Conservation (phyloP, 2,329 filamentous ascomycete species). For the Chaetothyriales sp. region DNA sequence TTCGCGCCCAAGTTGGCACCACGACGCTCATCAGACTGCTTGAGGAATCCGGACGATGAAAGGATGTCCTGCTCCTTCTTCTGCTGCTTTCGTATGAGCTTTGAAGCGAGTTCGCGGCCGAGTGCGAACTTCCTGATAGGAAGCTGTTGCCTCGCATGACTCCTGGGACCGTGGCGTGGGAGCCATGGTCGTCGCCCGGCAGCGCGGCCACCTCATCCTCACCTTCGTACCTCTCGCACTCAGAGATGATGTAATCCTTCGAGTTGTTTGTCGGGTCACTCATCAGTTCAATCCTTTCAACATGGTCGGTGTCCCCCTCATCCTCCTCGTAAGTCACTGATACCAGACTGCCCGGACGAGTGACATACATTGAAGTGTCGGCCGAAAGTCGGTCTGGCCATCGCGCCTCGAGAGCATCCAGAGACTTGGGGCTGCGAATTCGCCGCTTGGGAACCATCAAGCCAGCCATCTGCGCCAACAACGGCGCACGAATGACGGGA, state of each 20-base stretch:
- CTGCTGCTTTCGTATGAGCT: constrained; percentile 13
- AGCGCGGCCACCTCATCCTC: constrained; percentile 17
- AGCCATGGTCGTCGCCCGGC: constrained; percentile 9
- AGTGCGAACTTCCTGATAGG: constrained; percentile 8
- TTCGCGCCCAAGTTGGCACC: constrained; percentile 35
- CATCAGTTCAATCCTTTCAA: constrained; percentile 12
- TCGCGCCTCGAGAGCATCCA: constrained; percentile 22
- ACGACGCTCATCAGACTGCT: constrained; percentile 29
- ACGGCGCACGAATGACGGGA: constrained; percentile 20
- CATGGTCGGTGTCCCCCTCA: constrained; percentile 7
- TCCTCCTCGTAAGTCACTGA: constrained; percentile 8
- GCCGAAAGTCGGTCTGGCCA: constrained; percentile 31
- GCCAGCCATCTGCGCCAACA: constrained; percentile 29
- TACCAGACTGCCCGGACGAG: constrained; percentile 14
- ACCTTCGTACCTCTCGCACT: constrained; percentile 12
- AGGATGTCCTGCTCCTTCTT: constrained; percentile 24
- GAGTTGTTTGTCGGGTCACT: constrained; percentile 12
- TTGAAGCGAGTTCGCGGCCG: constrained; percentile 15
- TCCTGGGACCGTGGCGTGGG: constrained; percentile 10
- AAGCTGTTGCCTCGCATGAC: constrained; percentile 9
- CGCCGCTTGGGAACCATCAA: constrained; percentile 17
- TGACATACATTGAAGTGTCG: constrained; percentile 26
- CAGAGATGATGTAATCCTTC: constrained; percentile 12
- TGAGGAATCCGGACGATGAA: constrained; percentile 24
- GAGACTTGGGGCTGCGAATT: constrained; percentile 20